Evolutionary conservation across 139 green algal genomes (phyloP).

Genomic region (Picochlorum sp.): DNA sequence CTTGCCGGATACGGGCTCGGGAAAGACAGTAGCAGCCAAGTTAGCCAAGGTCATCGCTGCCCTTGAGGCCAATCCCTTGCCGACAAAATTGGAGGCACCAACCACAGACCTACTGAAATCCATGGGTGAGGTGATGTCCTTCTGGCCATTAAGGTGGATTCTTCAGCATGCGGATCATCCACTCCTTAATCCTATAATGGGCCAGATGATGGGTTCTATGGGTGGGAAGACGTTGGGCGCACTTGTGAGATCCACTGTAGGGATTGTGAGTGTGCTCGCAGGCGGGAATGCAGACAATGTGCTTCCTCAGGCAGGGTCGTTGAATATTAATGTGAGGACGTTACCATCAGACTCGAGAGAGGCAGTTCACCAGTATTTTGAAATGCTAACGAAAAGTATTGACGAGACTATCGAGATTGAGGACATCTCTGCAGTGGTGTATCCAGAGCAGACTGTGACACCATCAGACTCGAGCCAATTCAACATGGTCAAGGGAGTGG

Average conservation of each 20-base stretch:
- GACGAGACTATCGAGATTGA: neutral
- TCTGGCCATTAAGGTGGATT: constrained; percentile 4
- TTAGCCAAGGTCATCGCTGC: constrained; percentile 29
- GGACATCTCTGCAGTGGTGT: constrained; percentile 1
- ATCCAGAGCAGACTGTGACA: constrained; percentile 27
- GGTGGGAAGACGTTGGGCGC: constrained; percentile 8
- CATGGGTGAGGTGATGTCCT: constrained; percentile 21
- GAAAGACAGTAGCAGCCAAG: constrained; percentile 19
- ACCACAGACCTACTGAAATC: constrained; percentile 42
- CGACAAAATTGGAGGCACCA: constrained; percentile 28
- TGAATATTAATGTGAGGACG: constrained; percentile 50
- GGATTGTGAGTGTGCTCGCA: constrained; percentile 20
- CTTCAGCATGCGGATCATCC: constrained; percentile 12
- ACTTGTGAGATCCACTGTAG: constrained; percentile 41
- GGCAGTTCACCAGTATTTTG: constrained; percentile 14
- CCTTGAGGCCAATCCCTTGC: constrained; percentile 22
- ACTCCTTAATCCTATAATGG: constrained; percentile 23
- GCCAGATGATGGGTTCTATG: constrained; percentile 4
- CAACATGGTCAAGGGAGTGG: constrained; percentile 23
- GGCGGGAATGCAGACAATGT: constrained; percentile 51
- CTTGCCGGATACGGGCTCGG: constrained; percentile 46
- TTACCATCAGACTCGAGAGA: constrained; percentile 34
- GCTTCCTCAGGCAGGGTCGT: constrained; percentile 30
- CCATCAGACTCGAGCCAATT: constrained; percentile 27
- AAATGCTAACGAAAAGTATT: constrained; percentile 9